Conservation (phyloP, 2,329 filamentous ascomycete genomes). For the Claviceps humidiphila region DNA sequence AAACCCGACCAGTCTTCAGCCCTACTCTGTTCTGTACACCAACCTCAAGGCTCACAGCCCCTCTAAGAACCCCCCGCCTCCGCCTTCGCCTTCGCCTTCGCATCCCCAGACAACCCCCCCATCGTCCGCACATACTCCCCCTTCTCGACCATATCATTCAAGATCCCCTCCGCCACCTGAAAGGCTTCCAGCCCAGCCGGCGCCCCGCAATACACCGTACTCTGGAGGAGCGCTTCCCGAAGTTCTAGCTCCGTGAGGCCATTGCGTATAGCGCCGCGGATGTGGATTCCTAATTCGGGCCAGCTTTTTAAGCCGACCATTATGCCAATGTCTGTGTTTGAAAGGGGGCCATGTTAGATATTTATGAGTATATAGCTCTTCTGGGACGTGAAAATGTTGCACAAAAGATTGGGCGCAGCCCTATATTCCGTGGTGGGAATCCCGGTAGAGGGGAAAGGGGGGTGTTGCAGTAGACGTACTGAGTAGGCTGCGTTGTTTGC, state of each 20-base stretch:
- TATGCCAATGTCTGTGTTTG: constrained; percentile 33
- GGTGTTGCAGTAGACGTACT: constrained; percentile 22
- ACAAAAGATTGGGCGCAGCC: too few species aligned
- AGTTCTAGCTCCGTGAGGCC: constrained; percentile 41
- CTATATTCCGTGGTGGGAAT: too few species aligned
- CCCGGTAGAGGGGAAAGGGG: neutral
- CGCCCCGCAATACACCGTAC: constrained; percentile 27
- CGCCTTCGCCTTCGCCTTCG: neutral
- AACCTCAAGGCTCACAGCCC: too few species aligned
- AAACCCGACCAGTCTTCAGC: too few species aligned
- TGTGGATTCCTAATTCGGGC: constrained; percentile 46
- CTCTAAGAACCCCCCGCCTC: too few species aligned
- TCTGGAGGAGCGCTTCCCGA: constrained; percentile 38
- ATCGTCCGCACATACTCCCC: constrained; percentile 9
- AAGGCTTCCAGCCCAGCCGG: constrained; percentile 26
- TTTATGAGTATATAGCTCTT: too few species aligned
- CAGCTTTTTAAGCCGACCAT: constrained; percentile 45
- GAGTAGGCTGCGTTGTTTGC: constrained; percentile 36
- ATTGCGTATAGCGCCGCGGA: constrained; percentile 48
- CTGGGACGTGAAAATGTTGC: too few species aligned
- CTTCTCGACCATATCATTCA: constrained; percentile 15
- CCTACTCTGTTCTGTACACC: too few species aligned
- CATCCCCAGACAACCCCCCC: neutral
- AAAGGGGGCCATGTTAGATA: too few species aligned
- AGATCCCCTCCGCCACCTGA: constrained; percentile 13